phyloP scores from a whole-genome alignment of 2,329 filamentous ascomycete genomes.

The Alternaria consortialis region DNA sequence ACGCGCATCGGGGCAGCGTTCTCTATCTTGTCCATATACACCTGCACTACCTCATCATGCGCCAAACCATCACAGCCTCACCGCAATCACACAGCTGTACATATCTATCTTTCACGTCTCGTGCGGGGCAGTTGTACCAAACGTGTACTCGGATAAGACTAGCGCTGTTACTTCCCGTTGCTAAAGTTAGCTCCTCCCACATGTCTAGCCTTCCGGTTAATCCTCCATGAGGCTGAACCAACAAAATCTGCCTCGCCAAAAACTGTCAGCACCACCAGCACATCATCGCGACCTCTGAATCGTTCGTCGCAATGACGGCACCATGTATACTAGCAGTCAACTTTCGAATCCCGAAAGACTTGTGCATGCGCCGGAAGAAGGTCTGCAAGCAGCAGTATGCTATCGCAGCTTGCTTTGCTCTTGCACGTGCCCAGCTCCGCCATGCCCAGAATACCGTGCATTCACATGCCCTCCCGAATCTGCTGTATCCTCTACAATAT shows the following conservation, averaged over 20 bases:
- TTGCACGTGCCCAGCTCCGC: slow-evolving; percentile 6
- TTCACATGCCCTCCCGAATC: not conserved
- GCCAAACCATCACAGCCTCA: slow-evolving; percentile 9
- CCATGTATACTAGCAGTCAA: slow-evolving; percentile 11
- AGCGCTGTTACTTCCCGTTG: slow-evolving; percentile 16
- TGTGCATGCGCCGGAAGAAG: slow-evolving; percentile 5
- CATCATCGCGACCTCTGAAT: slow-evolving; percentile 1
- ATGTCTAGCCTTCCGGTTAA: slow-evolving; percentile 12
- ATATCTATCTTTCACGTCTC: slow-evolving; percentile 7
- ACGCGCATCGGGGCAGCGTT: not conserved
- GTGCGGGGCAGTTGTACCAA: slow-evolving; percentile 17
- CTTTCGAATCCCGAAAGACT: slow-evolving; percentile 8
- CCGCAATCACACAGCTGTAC: slow-evolving; percentile 11
- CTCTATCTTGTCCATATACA: not conserved
- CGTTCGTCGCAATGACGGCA: slow-evolving; percentile 18
- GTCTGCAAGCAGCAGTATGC: slow-evolving; percentile 4
- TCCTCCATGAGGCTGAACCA: slow-evolving; percentile 18
- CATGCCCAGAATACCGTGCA: slow-evolving; percentile 17
- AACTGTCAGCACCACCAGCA: slow-evolving; percentile 17
- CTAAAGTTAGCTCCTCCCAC: slow-evolving; percentile 23
- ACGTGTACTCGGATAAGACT: slow-evolving; percentile 1
- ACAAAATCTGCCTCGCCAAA: slow-evolving; percentile 30
- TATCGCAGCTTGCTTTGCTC: slow-evolving; percentile 3
- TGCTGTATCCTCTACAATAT: not conserved
- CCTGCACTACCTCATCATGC: not conserved